Percentiles rank a stretch among this genome's conserved stretches.
Conservation (phyloP, 1,284 basidiomycete genomes). For the Puccinia horiana region DNA sequence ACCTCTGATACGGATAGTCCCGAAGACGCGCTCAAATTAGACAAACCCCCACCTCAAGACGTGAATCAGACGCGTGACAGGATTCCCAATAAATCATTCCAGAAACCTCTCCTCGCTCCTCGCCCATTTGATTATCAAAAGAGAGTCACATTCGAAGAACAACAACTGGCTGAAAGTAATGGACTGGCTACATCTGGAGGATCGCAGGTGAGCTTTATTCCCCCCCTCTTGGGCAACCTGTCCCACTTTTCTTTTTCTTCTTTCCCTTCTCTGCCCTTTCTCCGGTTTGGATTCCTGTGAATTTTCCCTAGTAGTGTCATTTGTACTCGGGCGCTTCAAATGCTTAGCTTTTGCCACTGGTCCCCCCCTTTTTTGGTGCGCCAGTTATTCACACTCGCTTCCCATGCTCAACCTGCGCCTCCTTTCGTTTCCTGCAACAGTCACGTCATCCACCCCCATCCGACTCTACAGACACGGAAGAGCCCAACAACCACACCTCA, state of each 20-base stretch:
- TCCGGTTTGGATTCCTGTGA: background rate
- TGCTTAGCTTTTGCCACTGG: conserved; percentile 22
- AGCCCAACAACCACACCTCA: background rate
- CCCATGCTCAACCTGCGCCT: conserved; percentile 24
- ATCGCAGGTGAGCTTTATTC: background rate
- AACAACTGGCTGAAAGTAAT: background rate
- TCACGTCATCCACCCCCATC: background rate
- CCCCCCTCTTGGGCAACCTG: background rate
- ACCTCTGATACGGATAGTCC: conserved; percentile 18
- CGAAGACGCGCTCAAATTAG: background rate
- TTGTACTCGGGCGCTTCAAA: conserved; percentile 1
- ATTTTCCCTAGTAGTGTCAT: background rate
- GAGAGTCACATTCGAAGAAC: background rate
- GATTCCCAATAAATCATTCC: background rate
- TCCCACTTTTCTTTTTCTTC: background rate
- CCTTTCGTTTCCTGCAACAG: conserved; percentile 21
- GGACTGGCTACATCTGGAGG: background rate
- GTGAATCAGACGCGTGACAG: background rate
- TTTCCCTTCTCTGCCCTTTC: background rate
- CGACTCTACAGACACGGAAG: background rate
- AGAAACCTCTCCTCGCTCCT: background rate
- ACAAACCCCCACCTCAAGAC: background rate
- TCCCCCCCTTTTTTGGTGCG: background rate
- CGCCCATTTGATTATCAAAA: background rate
- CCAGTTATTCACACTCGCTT: background rate